phyloP scores from a whole-genome alignment of 257 asterid species.

The Fraxinus americana region DNA sequence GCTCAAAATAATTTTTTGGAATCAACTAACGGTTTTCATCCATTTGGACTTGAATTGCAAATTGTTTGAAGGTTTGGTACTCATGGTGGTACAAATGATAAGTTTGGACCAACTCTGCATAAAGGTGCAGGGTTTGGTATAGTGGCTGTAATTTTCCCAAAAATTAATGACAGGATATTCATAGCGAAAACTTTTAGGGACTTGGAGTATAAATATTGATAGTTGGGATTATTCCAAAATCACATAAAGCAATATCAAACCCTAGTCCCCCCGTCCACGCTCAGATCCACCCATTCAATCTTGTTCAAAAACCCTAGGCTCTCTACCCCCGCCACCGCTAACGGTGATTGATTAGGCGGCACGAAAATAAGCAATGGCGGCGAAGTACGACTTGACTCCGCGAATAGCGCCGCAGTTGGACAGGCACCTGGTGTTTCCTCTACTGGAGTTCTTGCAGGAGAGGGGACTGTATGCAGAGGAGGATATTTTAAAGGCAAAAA shows the following conservation, averaged over 20 bases:
- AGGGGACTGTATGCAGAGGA: slow-evolving; percentile 64
- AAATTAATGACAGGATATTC: too few relatives aligned
- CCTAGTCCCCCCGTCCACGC: neutral
- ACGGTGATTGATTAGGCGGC: neutral
- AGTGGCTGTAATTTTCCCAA: too few relatives aligned
- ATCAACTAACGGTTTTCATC: too few relatives aligned
- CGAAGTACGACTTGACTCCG: slow-evolving; percentile 79
- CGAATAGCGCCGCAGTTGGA: slow-evolving; percentile 83
- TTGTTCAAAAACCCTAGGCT: neutral
- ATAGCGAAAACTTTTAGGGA: too few relatives aligned
- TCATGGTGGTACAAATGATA: too few relatives aligned
- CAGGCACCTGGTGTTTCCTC: slow-evolving; percentile 85
- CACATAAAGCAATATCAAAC: neutral
- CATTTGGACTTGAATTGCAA: too few relatives aligned
- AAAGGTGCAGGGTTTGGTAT: too few relatives aligned
- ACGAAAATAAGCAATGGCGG: slow-evolving; percentile 47
- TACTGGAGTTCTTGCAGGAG: slow-evolving; percentile 90
- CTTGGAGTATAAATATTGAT: too few relatives aligned
- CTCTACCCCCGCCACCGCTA: slow-evolving; percentile 5
- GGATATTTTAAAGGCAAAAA: slow-evolving; percentile 79
- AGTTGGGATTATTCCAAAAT: neutral
- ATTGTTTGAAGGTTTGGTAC: too few relatives aligned
- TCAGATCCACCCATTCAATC: neutral
- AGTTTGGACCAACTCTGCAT: too few relatives aligned
- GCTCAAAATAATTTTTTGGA: too few relatives aligned